phyloP scores from a whole-genome alignment of 2,329 filamentous ascomycete genomes.

The Cordyceps tenuipes region DNA sequence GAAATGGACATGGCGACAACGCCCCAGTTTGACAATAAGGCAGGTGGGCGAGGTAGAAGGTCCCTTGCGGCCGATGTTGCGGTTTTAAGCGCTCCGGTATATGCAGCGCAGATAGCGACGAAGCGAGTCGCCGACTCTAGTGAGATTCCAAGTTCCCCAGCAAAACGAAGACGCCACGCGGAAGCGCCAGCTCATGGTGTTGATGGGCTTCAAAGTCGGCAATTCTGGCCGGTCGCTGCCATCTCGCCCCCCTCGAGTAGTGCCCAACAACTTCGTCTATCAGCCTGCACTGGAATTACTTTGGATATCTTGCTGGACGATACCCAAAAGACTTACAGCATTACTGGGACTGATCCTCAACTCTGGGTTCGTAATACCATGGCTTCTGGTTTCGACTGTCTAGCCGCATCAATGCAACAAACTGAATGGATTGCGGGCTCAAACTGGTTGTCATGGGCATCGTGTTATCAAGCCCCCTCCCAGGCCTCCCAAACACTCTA shows the following conservation, averaged over 20 bases:
- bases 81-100: conserved; percentile 42
- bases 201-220: not conserved
- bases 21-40: conserved; percentile 16
- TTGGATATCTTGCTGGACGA: not conserved
- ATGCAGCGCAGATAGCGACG: conserved; percentile 31
- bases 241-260: not conserved
- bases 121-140: conserved; percentile 22
- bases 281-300: not conserved
- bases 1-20: conserved; percentile 18
- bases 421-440: conserved; percentile 3
- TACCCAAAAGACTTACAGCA: not conserved
- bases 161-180: conserved; percentile 16
- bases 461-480: not conserved
- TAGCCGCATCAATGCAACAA: not conserved
- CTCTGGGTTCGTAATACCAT: not conserved
- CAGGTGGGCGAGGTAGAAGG: conserved; percentile 21
- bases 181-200: not conserved
- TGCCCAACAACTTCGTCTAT: not conserved
- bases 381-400: not conserved
- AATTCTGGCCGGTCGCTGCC: not conserved
- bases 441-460: conserved; percentile 7
- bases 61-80: conserved; percentile 36
- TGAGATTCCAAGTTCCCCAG: conserved; percentile 13
- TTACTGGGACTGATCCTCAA: not conserved
- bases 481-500: not conserved